Percentiles rank a stretch among this genome's conserved stretches.
Evolutionary conservation across 2,329 filamentous ascomycete genomes (phyloP).

Genomic region (Colletotrichum sp.): DNA sequence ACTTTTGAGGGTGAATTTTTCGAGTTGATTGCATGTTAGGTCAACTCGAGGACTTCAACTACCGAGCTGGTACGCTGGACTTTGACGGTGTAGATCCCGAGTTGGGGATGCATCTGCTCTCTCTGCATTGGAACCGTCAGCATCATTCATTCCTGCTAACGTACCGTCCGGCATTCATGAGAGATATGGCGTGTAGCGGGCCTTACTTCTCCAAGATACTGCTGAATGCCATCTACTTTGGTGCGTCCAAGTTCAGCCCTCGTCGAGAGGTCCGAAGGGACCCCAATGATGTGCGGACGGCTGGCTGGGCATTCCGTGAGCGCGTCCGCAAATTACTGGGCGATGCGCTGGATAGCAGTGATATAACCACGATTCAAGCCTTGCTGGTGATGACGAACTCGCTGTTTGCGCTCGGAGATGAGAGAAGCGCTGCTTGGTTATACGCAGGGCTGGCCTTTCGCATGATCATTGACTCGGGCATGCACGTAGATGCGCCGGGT

Average conservation of each 20-base stretch:
- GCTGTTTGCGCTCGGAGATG: constrained; percentile 53
- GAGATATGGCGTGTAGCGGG: constrained; percentile 56
- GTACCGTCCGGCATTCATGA: constrained; percentile 58
- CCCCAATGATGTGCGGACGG: constrained; percentile 47
- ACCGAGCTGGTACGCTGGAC: constrained; percentile 49
- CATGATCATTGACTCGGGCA: constrained; percentile 58
- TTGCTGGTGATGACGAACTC: constrained; percentile 55
- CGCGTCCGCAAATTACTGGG: constrained; percentile 51
- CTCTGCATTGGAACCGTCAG: constrained; percentile 58
- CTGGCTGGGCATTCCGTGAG: constrained; percentile 51
- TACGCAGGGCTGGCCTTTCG: constrained; percentile 62
- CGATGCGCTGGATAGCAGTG: constrained; percentile 48
- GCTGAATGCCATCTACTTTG: constrained; percentile 58
- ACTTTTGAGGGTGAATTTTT: neutral
- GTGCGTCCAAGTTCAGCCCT: constrained; percentile 49
- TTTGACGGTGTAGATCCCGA: constrained; percentile 60
- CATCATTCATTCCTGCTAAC: constrained; percentile 52
- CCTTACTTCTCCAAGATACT: constrained; percentile 62
- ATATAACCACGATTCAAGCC: constrained; percentile 59
- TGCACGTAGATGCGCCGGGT: constrained; percentile 47
- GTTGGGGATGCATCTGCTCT: constrained; percentile 54
- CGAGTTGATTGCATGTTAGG: constrained; percentile 22
- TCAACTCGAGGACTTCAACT: constrained; percentile 54
- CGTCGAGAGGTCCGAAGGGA: constrained; percentile 48
- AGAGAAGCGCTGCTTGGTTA: constrained; percentile 58